Conservation (phyloP, 306 rosid genomes). For the Gleditsia sinensis region DNA sequence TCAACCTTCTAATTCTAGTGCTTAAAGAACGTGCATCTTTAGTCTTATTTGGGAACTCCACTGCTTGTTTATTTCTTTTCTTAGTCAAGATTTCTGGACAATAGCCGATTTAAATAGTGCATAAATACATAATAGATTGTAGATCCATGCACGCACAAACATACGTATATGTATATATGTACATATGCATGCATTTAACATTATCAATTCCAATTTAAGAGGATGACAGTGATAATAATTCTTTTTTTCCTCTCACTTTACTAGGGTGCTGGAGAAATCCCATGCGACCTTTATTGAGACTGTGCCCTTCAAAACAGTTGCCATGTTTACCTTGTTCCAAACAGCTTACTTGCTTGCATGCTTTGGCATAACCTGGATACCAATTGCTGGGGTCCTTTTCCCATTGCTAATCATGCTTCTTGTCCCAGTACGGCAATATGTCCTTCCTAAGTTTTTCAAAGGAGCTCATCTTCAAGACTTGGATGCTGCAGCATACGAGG, state of each 20-base stretch:
- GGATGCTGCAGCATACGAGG: slow-evolving; percentile 79
- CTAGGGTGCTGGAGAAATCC: slow-evolving; percentile 63
- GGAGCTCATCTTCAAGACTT: slow-evolving; percentile 69
- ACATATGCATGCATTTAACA: neutral
- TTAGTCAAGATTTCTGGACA: neutral
- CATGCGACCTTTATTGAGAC: slow-evolving; percentile 67
- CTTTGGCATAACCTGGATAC: slow-evolving; percentile 76
- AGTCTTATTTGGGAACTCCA: neutral
- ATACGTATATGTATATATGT: neutral
- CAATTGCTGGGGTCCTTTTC: slow-evolving; percentile 78
- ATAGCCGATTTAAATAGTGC: neutral
- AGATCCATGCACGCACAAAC: neutral
- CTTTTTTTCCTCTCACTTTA: neutral
- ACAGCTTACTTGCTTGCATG: slow-evolving; percentile 60
- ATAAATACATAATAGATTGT: neutral
- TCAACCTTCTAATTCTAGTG: neutral
- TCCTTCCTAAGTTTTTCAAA: slow-evolving; percentile 67
- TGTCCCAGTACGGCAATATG: slow-evolving; percentile 74
- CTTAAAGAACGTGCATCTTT: neutral
- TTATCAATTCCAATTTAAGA: neutral
- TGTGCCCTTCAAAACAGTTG: slow-evolving; percentile 72
- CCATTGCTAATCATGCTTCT: slow-evolving; percentile 81
- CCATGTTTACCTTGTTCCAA: slow-evolving; percentile 65
- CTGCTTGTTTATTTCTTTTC: neutral
- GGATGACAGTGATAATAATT: neutral